Conservation (phyloP, 768 basidiomycete genomes). For the Leccinum uliginosum region DNA sequence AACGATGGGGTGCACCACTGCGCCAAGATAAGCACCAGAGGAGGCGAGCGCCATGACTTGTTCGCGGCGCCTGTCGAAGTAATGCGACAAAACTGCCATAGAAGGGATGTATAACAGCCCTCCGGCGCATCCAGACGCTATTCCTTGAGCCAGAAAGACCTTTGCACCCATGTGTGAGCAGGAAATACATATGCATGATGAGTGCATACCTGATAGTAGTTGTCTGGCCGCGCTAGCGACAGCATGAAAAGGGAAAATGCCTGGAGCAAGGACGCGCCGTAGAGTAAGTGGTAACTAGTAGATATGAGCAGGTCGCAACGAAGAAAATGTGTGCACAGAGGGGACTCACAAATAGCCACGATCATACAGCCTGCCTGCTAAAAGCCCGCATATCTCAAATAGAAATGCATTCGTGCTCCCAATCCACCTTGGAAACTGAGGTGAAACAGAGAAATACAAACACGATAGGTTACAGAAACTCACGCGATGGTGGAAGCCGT, state of each 20-base stretch:
- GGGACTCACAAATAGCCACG: constrained; percentile 46
- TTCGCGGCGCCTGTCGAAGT: constrained; percentile 45
- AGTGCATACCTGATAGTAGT: constrained; percentile 39
- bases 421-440: constrained; percentile 32
- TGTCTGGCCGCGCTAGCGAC: constrained; percentile 39
- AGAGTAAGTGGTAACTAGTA: constrained; percentile 21
- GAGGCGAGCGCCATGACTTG: constrained; percentile 54
- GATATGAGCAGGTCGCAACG: constrained; percentile 5
- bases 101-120: constrained; percentile 48
- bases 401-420: constrained; percentile 49
- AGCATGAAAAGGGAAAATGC: constrained; percentile 41
- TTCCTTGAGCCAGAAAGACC: constrained; percentile 51
- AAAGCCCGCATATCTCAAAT: constrained; percentile 39
- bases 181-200: background rate
- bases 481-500: constrained; percentile 39
- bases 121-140: constrained; percentile 44
- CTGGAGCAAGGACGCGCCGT: constrained; percentile 27
- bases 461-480: constrained; percentile 7
- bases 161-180: constrained; percentile 15
- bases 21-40: constrained; percentile 56
- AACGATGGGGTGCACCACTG: constrained; percentile 58
- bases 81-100: constrained; percentile 47
- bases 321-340: background rate
- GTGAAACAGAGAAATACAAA: background rate
- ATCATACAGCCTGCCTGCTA: constrained; percentile 48